Evolutionary conservation across 1,284 basidiomycete genomes (phyloP).

Genomic region (Leccinum pachyderme): DNA sequence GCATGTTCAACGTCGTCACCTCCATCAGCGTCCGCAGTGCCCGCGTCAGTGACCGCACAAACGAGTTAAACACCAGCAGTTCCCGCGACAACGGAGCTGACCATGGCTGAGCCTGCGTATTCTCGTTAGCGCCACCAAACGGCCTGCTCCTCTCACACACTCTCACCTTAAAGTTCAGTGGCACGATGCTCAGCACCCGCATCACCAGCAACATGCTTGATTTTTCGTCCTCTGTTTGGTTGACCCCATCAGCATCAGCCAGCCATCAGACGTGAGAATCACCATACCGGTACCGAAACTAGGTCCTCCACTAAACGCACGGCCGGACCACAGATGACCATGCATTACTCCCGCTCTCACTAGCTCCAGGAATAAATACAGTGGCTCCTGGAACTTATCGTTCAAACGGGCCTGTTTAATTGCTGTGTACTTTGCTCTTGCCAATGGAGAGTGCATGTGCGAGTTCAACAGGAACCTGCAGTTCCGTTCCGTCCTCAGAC

Average conservation of each 20-base stretch:
- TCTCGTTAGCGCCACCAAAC: constrained; percentile 10
- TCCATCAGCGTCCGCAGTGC: constrained; percentile 90
- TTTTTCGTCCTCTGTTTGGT: constrained; percentile 76
- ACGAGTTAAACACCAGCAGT: constrained; percentile 97
- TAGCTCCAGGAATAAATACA: constrained; percentile 91
- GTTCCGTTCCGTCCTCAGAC: constrained; percentile 9
- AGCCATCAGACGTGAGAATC: constrained; percentile 14
- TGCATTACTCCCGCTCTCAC: constrained; percentile 95
- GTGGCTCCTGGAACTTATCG: constrained; percentile 97
- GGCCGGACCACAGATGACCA: constrained; percentile 86
- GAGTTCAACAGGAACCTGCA: constrained; percentile 81
- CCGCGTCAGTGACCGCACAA: constrained; percentile 86
- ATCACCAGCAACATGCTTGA: constrained; percentile 92
- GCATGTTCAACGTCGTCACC: constrained; percentile 88
- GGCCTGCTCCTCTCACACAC: neutral
- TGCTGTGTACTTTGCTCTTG: constrained; percentile 86
- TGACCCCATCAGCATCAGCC: constrained; percentile 20
- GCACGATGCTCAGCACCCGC: constrained; percentile 92
- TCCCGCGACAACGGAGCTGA: constrained; percentile 94
- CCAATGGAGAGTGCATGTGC: constrained; percentile 88
- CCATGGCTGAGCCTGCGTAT: constrained; percentile 74
- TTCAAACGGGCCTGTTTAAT: constrained; percentile 79
- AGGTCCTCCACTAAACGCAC: constrained; percentile 90
- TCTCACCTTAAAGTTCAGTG: constrained; percentile 86
- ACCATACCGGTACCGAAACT: constrained; percentile 83